Percentiles rank a stretch among this genome's conserved stretches.
phyloP scores from a whole-genome alignment of 768 basidiomycete genomes.

The Trametes elegans region DNA sequence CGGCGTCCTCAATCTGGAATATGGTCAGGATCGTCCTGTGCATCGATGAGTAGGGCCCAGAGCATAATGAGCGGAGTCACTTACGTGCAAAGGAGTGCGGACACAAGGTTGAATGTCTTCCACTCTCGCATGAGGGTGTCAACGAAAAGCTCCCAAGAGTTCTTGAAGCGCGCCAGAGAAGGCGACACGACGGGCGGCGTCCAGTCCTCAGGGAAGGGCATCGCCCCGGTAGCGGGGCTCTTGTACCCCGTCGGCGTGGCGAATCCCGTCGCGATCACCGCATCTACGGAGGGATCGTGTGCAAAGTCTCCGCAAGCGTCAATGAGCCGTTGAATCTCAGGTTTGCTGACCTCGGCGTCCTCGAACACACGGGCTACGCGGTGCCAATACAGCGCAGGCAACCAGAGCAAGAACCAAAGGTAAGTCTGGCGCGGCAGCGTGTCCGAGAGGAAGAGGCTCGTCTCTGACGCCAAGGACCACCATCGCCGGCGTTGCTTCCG shows the following conservation, averaged over 20 bases:
- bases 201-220: conserved; percentile 39
- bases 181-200: conserved; percentile 52
- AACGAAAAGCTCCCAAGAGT: conserved; percentile 69
- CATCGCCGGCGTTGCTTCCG: conserved; percentile 13
- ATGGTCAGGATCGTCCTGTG: conserved; percentile 61
- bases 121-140: conserved; percentile 69
- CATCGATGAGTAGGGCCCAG: neutral
- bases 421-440: conserved; percentile 44
- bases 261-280: conserved; percentile 9
- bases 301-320: conserved; percentile 26
- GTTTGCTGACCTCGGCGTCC: conserved; percentile 74
- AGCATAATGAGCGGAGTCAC: conserved; percentile 22
- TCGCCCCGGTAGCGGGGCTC: neutral
- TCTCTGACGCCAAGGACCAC: conserved; percentile 15
- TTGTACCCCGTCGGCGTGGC: conserved; percentile 7
- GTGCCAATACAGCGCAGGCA: conserved; percentile 80
- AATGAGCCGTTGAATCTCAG: conserved; percentile 54
- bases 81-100: conserved; percentile 55
- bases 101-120: conserved; percentile 76
- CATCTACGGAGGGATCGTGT: conserved; percentile 10
- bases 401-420: conserved; percentile 51
- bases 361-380: conserved; percentile 75
- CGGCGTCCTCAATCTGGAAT: conserved; percentile 54
- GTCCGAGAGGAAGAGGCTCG: conserved; percentile 32
- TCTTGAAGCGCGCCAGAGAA: conserved; percentile 60